Percentiles rank a stretch among this genome's conserved stretches.
These are phyloP conservation scores for Zelopaecilomyces penicillatus DNA, from an alignment of 2,329 filamentous ascomycete genomes.

Conservation along the genomic window DNA sequence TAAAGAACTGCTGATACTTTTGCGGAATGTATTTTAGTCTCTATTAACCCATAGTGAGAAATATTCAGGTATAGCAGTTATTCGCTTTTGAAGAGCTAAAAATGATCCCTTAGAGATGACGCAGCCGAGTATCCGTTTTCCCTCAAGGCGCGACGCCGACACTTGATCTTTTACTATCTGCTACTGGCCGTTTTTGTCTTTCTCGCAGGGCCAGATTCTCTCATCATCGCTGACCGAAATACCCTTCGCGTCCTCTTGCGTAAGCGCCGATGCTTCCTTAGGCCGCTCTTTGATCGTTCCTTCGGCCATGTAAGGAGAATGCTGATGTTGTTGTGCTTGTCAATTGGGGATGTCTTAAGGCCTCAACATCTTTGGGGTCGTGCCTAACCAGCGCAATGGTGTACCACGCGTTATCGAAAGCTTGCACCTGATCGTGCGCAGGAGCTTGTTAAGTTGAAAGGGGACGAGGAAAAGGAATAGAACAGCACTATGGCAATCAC, in stretches of 20 bases:
- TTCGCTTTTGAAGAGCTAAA: constrained; percentile 11
- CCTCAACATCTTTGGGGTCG: constrained; percentile 5
- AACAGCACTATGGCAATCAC: constrained; percentile 12
- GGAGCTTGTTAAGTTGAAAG: constrained; percentile 9
- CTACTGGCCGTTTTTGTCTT: constrained; percentile 11
- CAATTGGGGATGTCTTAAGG: constrained; percentile 7
- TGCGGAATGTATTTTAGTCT: constrained; percentile 11
- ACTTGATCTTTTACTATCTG: constrained; percentile 12
- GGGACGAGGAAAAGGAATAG: constrained; percentile 13
- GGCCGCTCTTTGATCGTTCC: constrained; percentile 6
- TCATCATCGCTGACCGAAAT: constrained; percentile 10
- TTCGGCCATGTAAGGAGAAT: constrained; percentile 8
- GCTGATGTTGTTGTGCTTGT: constrained; percentile 9
- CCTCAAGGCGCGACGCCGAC: constrained; percentile 10
- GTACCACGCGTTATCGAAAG: constrained; percentile 9
- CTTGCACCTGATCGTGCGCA: constrained; percentile 10
- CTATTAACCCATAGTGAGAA: constrained; percentile 10
- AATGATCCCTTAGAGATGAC: constrained; percentile 10
- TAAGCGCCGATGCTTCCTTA: constrained; percentile 11
- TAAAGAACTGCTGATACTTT: constrained; percentile 11
- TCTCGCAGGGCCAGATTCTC: constrained; percentile 9
- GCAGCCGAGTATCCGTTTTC: constrained; percentile 10
- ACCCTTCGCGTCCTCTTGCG: constrained; percentile 11
- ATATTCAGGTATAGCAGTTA: constrained; percentile 11
- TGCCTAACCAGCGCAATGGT: constrained; percentile 9